Evolutionary conservation across 148 eudicot species (phyloP), one percentile per base, ranked within the genome.

Genomic region (Fagopyrum tataricum): DNA sequence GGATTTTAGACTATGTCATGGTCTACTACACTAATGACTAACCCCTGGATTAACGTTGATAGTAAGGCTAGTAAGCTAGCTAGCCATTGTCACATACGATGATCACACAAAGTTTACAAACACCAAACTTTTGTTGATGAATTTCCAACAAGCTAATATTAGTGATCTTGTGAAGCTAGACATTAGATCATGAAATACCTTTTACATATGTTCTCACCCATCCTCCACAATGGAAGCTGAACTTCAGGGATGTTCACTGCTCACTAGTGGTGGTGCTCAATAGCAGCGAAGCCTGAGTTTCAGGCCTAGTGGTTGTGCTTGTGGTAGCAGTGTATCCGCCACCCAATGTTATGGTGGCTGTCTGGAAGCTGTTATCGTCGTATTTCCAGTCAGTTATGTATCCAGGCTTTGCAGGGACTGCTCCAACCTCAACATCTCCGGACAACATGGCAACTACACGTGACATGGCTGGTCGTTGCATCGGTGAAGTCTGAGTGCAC

Each of bases 401-500:
- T 6, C 88, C 91, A 8, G 98, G 98, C 73, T 79, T 87, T 10
- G 92, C 75, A 68, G 80, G 86, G 17, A 85, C 81, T 26, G 76
- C 51, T 67, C 81, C 77, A 0, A 91, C 87, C 68, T 91, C 92
- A 11, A 78, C 64, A 44, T 89, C 92, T 48, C 92, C 98, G 18
- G 79, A 64, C 68, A 91, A 81, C 96, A 91, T 91, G 14, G 91
- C 91, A 70, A 87, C 79, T 9, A 78, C 97, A 11, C 97, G 92
- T 6, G 92, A 85, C 95, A 91, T 91, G 44, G 91, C 78, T n/a
- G 97, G 98, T 21, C 95, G 85, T 4, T 76, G 73, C 14, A 44
- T 47, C 9, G 92, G 97, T 56, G 97, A 75, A 58, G 95, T 86
- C 71, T 93, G 98, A n/a, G 88, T 93, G 95, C 98, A 93, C 75